These are phyloP conservation scores for Dianthus caryophyllus DNA, from an alignment of 148 eudicot species.

Conservation along the genomic window DNA sequence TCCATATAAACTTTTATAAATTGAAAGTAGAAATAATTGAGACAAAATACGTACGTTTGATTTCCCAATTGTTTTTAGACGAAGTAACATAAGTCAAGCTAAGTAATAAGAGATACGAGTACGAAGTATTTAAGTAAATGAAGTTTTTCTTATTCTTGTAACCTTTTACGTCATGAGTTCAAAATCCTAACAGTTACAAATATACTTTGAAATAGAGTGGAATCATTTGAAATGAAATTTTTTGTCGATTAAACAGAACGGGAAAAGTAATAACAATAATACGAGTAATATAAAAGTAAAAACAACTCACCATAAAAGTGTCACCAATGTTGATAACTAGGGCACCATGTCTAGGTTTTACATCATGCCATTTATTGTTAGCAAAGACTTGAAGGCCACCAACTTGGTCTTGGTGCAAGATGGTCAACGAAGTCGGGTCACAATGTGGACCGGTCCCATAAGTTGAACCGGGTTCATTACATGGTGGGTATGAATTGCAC, in stretches of 20 bases:
- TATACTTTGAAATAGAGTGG: too few species aligned
- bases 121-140: too few species aligned
- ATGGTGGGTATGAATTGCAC: conserved; percentile 40
- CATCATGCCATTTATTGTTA: conserved; percentile 36
- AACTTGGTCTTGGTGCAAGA: conserved; percentile 48
- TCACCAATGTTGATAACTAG: conserved; percentile 47
- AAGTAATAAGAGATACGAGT: too few species aligned
- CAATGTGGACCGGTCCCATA: conserved; percentile 52
- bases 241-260: not conserved
- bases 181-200: too few species aligned
- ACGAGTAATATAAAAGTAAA: not conserved
- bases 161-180: too few species aligned
- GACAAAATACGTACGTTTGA: too few species aligned
- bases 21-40: too few species aligned
- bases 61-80: too few species aligned
- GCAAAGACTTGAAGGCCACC: conserved; percentile 44
- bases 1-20: too few species aligned
- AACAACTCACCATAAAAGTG: conserved; percentile 43
- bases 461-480: conserved; percentile 32
- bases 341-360: conserved; percentile 32
- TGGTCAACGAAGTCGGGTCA: conserved; percentile 44
- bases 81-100: too few species aligned
- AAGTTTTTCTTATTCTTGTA: too few species aligned
- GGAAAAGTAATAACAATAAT: not conserved
- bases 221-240: too few species aligned